A percentile compares a stretch with the other conserved stretches of the same genome.
Evolutionary conservation across 805 yeast genomes (phyloP).

Genomic region (Cyberlindnera maclurae): DNA sequence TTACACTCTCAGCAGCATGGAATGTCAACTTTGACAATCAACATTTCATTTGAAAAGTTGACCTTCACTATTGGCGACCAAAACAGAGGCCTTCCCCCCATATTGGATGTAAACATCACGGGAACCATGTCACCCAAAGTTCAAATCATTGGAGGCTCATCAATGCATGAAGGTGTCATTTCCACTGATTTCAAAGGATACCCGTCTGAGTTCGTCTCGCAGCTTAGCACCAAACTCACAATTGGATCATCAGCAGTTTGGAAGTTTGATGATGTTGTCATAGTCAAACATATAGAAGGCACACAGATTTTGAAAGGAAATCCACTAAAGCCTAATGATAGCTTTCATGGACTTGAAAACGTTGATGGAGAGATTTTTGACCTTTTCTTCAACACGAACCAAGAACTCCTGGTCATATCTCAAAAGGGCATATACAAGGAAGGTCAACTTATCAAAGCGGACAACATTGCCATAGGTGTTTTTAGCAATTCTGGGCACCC

Average conservation of each 20-base stretch:
- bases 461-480: slow-evolving; percentile 3
- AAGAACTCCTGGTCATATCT: slow-evolving; percentile 5
- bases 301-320: slow-evolving; percentile 2
- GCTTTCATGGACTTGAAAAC: slow-evolving; percentile 5
- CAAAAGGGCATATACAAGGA: slow-evolving; percentile 18
- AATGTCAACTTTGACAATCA: slow-evolving; percentile 4
- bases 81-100: slow-evolving; percentile 10
- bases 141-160: slow-evolving; percentile 20
- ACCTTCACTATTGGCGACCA: background rate
- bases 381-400: slow-evolving; percentile 1
- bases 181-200: slow-evolving; percentile 19
- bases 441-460: slow-evolving; percentile 1
- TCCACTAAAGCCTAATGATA: background rate
- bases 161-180: slow-evolving; percentile 14
- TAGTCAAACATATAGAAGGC: slow-evolving; percentile 9
- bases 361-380: slow-evolving; percentile 16
- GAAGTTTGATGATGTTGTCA: slow-evolving; percentile 8
- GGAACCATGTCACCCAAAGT: slow-evolving; percentile 17
- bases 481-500: slow-evolving; percentile 1
- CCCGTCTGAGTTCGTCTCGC: slow-evolving; percentile 1
- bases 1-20: slow-evolving; percentile 7
- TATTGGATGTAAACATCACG: slow-evolving; percentile 19
- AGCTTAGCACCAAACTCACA: background rate
- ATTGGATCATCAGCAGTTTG: slow-evolving; percentile 9
- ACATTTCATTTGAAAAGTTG: background rate